Evolutionary conservation across 495 filamentous ascomycete species (phyloP).

Genomic region (Bathelium albidoporum): DNA sequence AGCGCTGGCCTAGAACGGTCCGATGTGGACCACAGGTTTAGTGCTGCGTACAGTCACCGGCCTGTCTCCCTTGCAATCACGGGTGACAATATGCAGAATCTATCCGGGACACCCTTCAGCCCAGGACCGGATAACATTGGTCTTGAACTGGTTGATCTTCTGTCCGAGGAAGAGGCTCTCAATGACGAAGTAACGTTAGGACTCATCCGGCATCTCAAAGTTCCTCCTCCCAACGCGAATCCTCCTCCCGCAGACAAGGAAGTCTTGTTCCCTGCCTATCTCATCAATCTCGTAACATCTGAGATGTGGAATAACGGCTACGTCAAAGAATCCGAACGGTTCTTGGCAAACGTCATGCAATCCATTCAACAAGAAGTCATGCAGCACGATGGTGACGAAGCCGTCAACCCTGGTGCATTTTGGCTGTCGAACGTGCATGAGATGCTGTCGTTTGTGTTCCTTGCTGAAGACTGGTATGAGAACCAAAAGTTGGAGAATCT

Average conservation of each 20-base stretch:
- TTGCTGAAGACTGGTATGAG: slow-evolving; percentile 99
- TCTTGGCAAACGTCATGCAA: slow-evolving; percentile 98
- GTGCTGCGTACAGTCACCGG: slow-evolving; percentile 82
- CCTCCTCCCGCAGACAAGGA: slow-evolving; percentile 95
- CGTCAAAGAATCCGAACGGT: slow-evolving; percentile 98
- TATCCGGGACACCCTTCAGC: slow-evolving; percentile 59
- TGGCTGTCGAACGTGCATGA: slow-evolving; percentile 99
- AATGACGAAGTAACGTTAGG: slow-evolving; percentile 96
- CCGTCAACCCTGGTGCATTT: slow-evolving; percentile 94
- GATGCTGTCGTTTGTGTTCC: slow-evolving; percentile 99
- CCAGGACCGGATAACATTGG: slow-evolving; percentile 82
- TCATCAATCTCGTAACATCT: slow-evolving; percentile 97
- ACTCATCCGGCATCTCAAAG: slow-evolving; percentile 90
- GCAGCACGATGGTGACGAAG: slow-evolving; percentile 95
- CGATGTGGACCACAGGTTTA: slow-evolving; percentile 67
- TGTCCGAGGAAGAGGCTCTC: slow-evolving; percentile 88
- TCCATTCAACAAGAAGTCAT: slow-evolving; percentile 98
- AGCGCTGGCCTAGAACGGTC: slow-evolving; percentile 85
- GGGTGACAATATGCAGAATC: slow-evolving; percentile 46
- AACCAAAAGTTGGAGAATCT: slow-evolving; percentile 98
- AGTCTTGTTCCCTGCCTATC: slow-evolving; percentile 93
- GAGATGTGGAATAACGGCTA: slow-evolving; percentile 99
- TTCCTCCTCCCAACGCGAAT: slow-evolving; percentile 70
- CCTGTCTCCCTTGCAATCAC: slow-evolving; percentile 87
- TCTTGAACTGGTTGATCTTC: slow-evolving; percentile 80